Conservation (phyloP, 306 rosid genomes). For the Arachis stenosperma region DNA sequence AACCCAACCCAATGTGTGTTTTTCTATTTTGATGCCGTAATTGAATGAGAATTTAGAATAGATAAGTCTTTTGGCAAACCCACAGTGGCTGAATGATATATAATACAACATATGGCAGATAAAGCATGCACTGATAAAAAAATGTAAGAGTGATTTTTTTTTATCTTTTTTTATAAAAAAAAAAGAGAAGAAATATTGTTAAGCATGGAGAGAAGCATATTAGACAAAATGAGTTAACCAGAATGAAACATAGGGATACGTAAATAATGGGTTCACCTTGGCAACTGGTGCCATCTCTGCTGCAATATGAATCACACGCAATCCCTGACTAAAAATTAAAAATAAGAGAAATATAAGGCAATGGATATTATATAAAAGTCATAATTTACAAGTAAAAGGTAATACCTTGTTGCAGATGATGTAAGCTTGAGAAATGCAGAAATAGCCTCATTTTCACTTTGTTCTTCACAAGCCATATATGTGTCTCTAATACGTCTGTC, state of each 20-base stretch:
- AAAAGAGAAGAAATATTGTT: neutral
- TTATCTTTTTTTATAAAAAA: neutral
- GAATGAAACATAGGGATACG: conserved; percentile 25
- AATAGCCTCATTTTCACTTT: conserved; percentile 64
- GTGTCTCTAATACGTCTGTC: conserved; percentile 62
- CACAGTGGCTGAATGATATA: neutral
- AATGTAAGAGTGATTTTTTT: neutral
- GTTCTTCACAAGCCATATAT: conserved; percentile 67
- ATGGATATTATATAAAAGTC: conserved; percentile 25
- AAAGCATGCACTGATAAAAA: neutral
- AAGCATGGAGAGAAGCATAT: no score
- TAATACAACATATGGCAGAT: conserved; percentile 4
- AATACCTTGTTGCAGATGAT: conserved; percentile 68
- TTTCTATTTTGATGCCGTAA: no score
- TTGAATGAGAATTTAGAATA: no score
- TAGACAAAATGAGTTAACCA: conserved; percentile 19
- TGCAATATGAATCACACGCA: conserved; percentile 84
- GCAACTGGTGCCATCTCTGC: conserved; percentile 99
- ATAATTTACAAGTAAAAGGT: conserved; percentile 34
- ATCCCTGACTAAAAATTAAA: conserved; percentile 76
- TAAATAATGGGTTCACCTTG: conserved; percentile 62
- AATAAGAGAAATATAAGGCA: conserved; percentile 53
- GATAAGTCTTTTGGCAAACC: conserved; percentile 16
- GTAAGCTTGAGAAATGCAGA: conserved; percentile 68
- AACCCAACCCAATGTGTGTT: no score